A percentile compares a stretch with the other conserved stretches of the same genome.
These are phyloP conservation scores for Byssochlamys sp. DNA, from an alignment of 2,329 filamentous ascomycete species.

Conservation along the genomic window DNA sequence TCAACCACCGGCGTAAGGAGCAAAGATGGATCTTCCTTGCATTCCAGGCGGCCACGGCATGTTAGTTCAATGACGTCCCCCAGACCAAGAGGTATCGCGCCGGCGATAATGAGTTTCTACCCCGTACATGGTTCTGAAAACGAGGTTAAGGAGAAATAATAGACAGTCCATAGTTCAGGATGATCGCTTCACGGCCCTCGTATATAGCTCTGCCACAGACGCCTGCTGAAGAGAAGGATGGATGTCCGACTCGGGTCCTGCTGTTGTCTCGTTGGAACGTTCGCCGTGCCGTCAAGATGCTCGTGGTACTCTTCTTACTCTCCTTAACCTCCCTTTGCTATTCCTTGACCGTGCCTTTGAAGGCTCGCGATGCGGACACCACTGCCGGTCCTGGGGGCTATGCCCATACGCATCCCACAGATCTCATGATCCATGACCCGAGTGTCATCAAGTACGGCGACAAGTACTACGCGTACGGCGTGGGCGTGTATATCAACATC, in stretches of 20 bases:
- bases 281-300: not conserved
- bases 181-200: not conserved
- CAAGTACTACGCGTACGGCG: constrained; percentile 24
- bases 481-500: constrained; percentile 23
- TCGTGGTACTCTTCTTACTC: not conserved
- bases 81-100: not conserved
- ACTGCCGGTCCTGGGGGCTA: not conserved
- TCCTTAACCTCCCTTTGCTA: not conserved
- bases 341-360: not conserved
- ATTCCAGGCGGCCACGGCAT: not conserved
- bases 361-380: not conserved
- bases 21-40: not conserved
- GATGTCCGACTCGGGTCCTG: not conserved
- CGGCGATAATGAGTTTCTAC: not conserved
- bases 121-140: not conserved
- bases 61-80: not conserved
- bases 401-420: constrained; percentile 3
- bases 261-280: not conserved
- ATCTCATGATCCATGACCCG: constrained; percentile 23
- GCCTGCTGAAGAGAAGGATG: not conserved
- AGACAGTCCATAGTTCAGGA: not conserved
- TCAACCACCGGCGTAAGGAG: not conserved
- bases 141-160: not conserved
- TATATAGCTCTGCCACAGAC: not conserved
- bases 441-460: constrained; percentile 19